phyloP scores from a whole-genome alignment of 345 rosid genomes.

The Pugionium dolabratum region DNA sequence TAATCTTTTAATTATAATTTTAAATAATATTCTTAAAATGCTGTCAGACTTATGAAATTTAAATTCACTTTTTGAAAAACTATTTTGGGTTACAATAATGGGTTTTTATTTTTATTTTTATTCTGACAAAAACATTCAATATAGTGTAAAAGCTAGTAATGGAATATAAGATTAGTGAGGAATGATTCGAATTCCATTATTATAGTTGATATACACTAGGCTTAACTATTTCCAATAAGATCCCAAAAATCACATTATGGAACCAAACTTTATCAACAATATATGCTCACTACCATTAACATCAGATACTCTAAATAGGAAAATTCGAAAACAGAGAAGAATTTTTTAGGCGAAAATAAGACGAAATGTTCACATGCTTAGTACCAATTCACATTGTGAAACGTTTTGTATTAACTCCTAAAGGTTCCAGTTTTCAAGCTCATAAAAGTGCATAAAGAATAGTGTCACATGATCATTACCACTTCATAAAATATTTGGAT shows the following conservation, averaged over 20 bases:
- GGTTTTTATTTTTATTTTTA: too few relatives aligned
- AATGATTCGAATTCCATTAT: constrained; percentile 37
- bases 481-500: constrained; percentile 3
- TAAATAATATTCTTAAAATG: not conserved
- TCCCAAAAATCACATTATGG: constrained; percentile 25
- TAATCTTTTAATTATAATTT: not conserved
- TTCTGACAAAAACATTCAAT: too few relatives aligned
- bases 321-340: not conserved
- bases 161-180: constrained; percentile 27
- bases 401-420: constrained; percentile 19
- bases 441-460: constrained; percentile 13
- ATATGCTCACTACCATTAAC: constrained; percentile 15
- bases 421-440: constrained; percentile 27
- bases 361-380: constrained; percentile 19
- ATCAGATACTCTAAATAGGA: constrained; percentile 24
- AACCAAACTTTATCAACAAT: constrained; percentile 34
- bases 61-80: not conserved
- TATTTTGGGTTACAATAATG: too few relatives aligned
- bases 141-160: constrained; percentile 8
- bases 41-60: not conserved
- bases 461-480: constrained; percentile 27
- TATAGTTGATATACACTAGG: constrained; percentile 28
- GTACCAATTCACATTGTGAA: constrained; percentile 20
- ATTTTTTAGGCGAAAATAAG: not conserved
- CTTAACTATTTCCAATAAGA: constrained; percentile 34